Evolutionary conservation across 2,329 filamentous ascomycete genomes (phyloP).

Genomic region (Colletotrichum zoysiae): DNA sequence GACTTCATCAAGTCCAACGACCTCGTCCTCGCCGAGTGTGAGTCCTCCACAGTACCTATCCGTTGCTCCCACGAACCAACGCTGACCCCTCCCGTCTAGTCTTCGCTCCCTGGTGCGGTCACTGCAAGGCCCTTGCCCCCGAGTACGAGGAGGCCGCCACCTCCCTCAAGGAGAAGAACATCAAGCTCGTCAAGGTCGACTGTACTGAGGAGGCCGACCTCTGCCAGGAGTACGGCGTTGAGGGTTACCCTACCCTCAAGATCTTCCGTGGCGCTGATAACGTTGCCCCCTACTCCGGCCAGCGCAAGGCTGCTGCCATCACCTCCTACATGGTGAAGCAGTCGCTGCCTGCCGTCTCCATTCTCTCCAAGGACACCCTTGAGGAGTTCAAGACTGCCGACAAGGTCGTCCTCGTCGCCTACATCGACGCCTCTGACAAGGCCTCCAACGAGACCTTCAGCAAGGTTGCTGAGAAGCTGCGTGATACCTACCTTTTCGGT

Average conservation of each 20-base stretch:
- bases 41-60: constrained; percentile 50
- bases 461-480: constrained; percentile 78
- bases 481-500: constrained; percentile 94
- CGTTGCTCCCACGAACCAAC: constrained; percentile 28
- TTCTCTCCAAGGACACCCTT: constrained; percentile 82
- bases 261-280: constrained; percentile 94
- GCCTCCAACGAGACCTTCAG: constrained; percentile 87
- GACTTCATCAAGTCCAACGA: constrained; percentile 88
- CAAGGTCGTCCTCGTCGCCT: constrained; percentile 94
- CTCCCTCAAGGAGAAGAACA: constrained; percentile 87
- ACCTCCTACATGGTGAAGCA: constrained; percentile 98
- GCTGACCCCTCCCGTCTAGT: constrained; percentile 66
- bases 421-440: constrained; percentile 85
- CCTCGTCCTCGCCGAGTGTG: constrained; percentile 94
- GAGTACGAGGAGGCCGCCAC: constrained; percentile 92
- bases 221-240: constrained; percentile 89
- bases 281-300: constrained; percentile 85
- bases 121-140: constrained; percentile 97
- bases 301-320: constrained; percentile 85
- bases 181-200: constrained; percentile 88
- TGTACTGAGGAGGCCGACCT: constrained; percentile 95
- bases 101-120: constrained; percentile 96
- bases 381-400: constrained; percentile 98
- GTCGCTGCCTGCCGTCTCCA: constrained; percentile 90
- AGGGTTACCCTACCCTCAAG: constrained; percentile 99